phyloP scores from a whole-genome alignment of 805 yeast genomes.

The Metschnikowia hibisci region DNA sequence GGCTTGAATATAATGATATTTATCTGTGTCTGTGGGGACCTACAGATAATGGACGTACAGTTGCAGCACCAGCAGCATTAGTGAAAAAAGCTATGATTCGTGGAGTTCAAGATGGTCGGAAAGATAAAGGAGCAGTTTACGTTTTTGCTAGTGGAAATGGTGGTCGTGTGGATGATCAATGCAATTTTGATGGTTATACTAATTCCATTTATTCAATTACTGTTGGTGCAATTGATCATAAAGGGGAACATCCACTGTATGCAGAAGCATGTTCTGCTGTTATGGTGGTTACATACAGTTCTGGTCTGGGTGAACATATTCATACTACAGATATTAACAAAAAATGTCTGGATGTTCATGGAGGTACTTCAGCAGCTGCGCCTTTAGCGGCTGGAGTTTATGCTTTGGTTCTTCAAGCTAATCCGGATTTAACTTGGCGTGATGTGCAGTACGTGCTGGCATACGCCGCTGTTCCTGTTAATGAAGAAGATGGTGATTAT shows the following conservation, averaged over 20 bases:
- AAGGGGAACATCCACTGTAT: conserved; percentile 82
- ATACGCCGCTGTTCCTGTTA: conserved; percentile 63
- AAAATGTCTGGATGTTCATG: conserved; percentile 71
- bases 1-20: conserved; percentile 79
- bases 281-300: conserved; percentile 86
- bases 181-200: conserved; percentile 97
- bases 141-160: conserved; percentile 98
- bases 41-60: conserved; percentile 80
- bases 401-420: conserved; percentile 73
- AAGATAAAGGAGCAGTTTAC: conserved; percentile 77
- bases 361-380: conserved; percentile 99
- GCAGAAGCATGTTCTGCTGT: conserved; percentile 95
- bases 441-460: conserved; percentile 86
- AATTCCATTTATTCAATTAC: conserved; percentile 93
- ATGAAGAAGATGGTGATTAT: conserved; percentile 67
- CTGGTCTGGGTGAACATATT: conserved; percentile 86
- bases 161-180: conserved; percentile 74
- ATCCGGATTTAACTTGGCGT: conserved; percentile 91
- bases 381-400: conserved; percentile 97
- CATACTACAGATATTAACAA: conserved; percentile 79
- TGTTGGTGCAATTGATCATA: conserved; percentile 87
- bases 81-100: conserved; percentile 81
- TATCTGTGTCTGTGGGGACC: conserved; percentile 99
- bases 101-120: conserved; percentile 80
- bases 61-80: conserved; percentile 77